Conservation (phyloP, 345 rosid genomes). For the Eucalyptus shirleyi region DNA sequence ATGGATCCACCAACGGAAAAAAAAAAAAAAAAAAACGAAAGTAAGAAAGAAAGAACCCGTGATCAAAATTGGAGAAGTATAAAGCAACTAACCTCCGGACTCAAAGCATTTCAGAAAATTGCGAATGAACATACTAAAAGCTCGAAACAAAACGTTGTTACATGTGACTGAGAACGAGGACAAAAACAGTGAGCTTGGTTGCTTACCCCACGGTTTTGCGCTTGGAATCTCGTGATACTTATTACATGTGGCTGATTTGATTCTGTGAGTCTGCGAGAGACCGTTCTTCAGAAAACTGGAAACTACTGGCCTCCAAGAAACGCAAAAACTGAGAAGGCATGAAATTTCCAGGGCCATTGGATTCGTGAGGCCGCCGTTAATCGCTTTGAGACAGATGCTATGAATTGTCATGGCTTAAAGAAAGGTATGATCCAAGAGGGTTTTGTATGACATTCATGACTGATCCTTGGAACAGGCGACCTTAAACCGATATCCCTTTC, state of each 20-base stretch:
- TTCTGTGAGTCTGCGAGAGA: neutral
- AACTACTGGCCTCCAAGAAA: neutral
- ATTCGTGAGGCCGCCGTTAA: neutral
- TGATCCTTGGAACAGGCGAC: no score
- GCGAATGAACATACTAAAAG: neutral
- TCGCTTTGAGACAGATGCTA: neutral
- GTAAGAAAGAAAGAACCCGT: neutral
- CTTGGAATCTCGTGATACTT: neutral
- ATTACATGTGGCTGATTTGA: neutral
- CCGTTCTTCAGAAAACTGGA: neutral
- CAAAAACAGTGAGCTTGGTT: neutral
- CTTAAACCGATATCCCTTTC: no score
- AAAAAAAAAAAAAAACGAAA: neutral
- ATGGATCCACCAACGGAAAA: neutral
- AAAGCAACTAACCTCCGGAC: neutral
- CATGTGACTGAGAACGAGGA: neutral
- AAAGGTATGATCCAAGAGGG: no score
- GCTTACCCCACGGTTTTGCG: neutral
- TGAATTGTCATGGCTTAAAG: no score
- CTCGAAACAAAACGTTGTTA: neutral
- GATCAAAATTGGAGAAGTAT: neutral
- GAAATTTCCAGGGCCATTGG: neutral
- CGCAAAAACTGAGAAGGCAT: neutral
- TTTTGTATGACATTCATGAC: no score
- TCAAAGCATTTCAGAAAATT: neutral